A percentile compares a stretch with the other conserved stretches of the same genome.
phyloP scores from a whole-genome alignment of 2,329 filamentous ascomycete genomes.

The Hymenoscyphus linearis region DNA sequence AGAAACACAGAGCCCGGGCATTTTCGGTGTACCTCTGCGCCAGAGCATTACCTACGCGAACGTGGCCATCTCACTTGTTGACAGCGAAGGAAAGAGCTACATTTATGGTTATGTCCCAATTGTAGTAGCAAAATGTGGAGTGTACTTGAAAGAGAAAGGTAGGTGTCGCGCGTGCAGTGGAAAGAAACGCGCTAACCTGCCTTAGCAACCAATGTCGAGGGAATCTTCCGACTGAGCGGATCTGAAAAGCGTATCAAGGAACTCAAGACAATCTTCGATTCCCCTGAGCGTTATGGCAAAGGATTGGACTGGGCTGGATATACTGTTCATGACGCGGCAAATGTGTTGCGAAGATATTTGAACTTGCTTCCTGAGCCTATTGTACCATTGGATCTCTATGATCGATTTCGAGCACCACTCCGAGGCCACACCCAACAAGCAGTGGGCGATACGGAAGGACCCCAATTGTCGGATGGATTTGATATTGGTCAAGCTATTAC shows the following conservation, averaged over 20 bases:
- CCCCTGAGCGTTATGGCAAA: conserved; percentile 92
- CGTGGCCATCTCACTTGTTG: conserved; percentile 92
- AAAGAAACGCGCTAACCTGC: conserved; percentile 8
- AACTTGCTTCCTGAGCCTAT: conserved; percentile 96
- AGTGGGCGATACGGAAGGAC: conserved; percentile 61
- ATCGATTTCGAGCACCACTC: conserved; percentile 81
- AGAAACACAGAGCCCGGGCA: conserved; percentile 54
- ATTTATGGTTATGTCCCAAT: conserved; percentile 99
- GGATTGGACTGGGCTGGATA: conserved; percentile 96
- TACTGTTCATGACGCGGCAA: conserved; percentile 96
- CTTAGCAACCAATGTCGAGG: conserved; percentile 85
- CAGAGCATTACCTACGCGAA: conserved; percentile 97
- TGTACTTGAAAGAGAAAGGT: conserved; percentile 98
- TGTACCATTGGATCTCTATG: conserved; percentile 89
- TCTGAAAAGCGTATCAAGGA: conserved; percentile 99
- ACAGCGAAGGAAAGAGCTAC: conserved; percentile 88
- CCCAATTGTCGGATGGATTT: conserved; percentile 68
- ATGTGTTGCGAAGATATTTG: conserved; percentile 89
- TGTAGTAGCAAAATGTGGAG: conserved; percentile 95
- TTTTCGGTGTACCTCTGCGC: conserved; percentile 90
- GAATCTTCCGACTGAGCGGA: conserved; percentile 92
- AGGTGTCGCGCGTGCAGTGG: conserved; percentile 30
- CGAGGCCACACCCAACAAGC: conserved; percentile 61
- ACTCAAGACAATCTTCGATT: conserved; percentile 85
- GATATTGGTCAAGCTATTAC: conserved; percentile 70